Conservation (phyloP, 345 rosid species). For the Raphanus sativus region DNA sequence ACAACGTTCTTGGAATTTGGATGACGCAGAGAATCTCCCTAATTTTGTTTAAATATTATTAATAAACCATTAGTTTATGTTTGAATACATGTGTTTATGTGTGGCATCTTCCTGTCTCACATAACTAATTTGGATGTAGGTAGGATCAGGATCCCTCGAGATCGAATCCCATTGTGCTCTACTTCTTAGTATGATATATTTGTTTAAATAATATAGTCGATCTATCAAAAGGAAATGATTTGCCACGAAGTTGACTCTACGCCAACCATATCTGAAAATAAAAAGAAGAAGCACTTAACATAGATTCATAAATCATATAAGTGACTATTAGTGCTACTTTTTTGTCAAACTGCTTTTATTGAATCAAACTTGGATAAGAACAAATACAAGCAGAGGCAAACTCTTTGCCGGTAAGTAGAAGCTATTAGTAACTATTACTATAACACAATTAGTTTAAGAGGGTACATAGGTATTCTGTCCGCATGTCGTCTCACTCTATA, state of each 20-base stretch:
- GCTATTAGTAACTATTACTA: background rate
- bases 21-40: slow-evolving; percentile 31
- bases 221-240: slow-evolving; percentile 13
- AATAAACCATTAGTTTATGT: slow-evolving; percentile 13
- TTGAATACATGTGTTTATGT: slow-evolving; percentile 25
- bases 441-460: slow-evolving; percentile 1
- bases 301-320: background rate
- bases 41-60: slow-evolving; percentile 16
- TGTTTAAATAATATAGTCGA: slow-evolving; percentile 17
- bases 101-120: slow-evolving; percentile 29
- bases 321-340: too few relatives aligned
- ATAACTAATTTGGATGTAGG: slow-evolving; percentile 26
- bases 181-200: slow-evolving; percentile 14
- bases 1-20: slow-evolving; percentile 27
- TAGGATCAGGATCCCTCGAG: slow-evolving; percentile 30
- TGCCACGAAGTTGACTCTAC: slow-evolving; percentile 14
- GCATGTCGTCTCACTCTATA: background rate
- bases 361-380: too few relatives aligned
- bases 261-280: slow-evolving; percentile 1
- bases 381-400: too few relatives aligned
- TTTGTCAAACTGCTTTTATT: too few relatives aligned
- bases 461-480: background rate
- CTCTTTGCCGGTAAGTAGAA: too few relatives aligned
- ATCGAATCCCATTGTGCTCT: slow-evolving; percentile 29
- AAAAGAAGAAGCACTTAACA: background rate